phyloP scores from a whole-genome alignment of 495 filamentous ascomycete species.

The Eremomyces bilateralis region DNA sequence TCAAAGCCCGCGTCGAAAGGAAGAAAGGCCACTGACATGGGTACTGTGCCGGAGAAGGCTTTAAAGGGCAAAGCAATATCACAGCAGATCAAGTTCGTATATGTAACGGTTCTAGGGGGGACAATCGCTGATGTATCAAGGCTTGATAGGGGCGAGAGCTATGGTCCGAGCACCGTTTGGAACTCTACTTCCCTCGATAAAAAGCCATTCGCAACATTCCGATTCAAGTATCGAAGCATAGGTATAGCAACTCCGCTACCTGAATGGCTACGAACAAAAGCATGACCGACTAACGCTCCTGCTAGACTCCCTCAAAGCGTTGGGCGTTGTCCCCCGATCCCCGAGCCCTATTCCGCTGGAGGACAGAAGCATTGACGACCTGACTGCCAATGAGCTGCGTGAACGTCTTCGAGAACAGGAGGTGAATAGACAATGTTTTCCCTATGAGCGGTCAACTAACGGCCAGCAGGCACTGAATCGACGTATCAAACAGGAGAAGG shows the following conservation, averaged over 20 bases:
- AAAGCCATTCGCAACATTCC: conserved; percentile 7
- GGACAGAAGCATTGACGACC: not conserved
- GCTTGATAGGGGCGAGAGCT: too few species aligned
- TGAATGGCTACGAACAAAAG: too few species aligned
- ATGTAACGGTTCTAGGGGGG: too few species aligned
- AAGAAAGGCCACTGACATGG: too few species aligned
- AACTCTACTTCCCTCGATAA: not conserved
- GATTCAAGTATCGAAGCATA: conserved; percentile 6
- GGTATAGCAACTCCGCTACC: too few species aligned
- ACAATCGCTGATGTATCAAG: too few species aligned
- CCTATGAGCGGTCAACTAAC: too few species aligned
- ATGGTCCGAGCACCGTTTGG: too few species aligned
- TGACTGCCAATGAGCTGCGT: not conserved
- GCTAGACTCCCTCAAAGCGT: conserved; percentile 2
- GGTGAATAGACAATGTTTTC: too few species aligned
- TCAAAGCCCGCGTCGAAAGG: too few species aligned
- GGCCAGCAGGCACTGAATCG: too few species aligned
- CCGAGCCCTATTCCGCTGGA: not conserved
- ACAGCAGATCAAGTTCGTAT: not conserved
- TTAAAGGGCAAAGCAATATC: not conserved
- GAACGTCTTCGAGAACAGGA: not conserved
- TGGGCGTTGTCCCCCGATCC: conserved; percentile 1
- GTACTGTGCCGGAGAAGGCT: conserved; percentile 1
- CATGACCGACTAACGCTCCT: not conserved
- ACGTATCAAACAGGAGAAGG: too few species aligned